phyloP scores from a whole-genome alignment of 1,284 basidiomycete genomes.

The Trichosporon coremiiforme region DNA sequence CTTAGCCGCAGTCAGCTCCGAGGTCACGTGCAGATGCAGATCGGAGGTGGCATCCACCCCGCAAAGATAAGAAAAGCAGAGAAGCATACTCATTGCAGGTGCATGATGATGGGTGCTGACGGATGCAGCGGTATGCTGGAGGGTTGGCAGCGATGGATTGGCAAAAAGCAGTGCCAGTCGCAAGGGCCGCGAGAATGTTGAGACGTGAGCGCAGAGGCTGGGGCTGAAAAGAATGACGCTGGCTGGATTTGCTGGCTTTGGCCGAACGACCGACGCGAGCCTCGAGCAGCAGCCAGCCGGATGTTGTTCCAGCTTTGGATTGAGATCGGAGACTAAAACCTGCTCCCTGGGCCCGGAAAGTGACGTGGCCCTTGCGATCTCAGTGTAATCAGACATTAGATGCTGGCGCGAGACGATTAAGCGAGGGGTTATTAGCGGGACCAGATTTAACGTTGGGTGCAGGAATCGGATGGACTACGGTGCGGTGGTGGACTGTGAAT shows the following conservation, averaged over 20 bases:
- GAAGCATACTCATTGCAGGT: not conserved
- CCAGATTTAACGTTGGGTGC: not conserved
- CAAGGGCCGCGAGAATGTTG: not conserved
- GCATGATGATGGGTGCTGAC: not conserved
- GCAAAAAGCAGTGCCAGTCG: not conserved
- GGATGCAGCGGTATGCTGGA: not conserved
- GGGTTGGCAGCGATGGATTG: not conserved
- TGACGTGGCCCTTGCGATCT: not conserved
- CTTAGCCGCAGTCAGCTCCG: not conserved
- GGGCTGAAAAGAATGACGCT: conserved; percentile 5
- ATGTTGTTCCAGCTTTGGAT: not conserved
- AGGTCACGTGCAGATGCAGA: not conserved
- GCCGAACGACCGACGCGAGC: too few relatives aligned
- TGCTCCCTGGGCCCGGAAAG: not conserved
- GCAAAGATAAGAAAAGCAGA: not conserved
- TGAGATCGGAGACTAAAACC: conserved; percentile 15
- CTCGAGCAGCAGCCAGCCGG: too few relatives aligned
- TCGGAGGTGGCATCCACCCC: conserved; percentile 2
- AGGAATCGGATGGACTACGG: not conserved
- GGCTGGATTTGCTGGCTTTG: not conserved
- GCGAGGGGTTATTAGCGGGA: not conserved
- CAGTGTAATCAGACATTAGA: not conserved
- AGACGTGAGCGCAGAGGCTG: not conserved
- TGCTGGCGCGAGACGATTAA: not conserved
- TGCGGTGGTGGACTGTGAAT: not conserved